Percentiles rank a stretch among this genome's conserved stretches.
Evolutionary conservation across 257 asterid species (phyloP).

Genomic region (Solanum ossicruentum): DNA sequence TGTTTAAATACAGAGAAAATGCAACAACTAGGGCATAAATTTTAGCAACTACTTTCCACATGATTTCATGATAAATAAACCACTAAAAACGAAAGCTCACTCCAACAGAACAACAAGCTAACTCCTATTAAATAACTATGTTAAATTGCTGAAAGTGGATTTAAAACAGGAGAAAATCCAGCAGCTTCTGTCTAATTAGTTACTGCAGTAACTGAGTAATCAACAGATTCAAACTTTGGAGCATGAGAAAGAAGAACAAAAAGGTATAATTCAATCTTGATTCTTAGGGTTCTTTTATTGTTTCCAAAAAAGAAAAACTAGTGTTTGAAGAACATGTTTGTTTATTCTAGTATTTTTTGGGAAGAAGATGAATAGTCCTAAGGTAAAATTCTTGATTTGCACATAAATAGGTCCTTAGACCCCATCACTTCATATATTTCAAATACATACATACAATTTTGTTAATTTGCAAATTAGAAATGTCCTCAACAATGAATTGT

Average conservation of each 20-base stretch:
- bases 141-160: too few species aligned
- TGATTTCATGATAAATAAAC: neutral
- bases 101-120: neutral
- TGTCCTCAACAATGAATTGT: too few species aligned
- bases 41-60: neutral
- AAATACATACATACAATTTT: too few species aligned
- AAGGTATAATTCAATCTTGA: conserved; percentile 16
- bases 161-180: neutral
- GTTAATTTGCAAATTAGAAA: too few species aligned
- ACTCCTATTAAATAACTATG: too few species aligned
- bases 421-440: too few species aligned
- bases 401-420: too few species aligned
- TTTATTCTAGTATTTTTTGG: neutral
- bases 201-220: neutral
- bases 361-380: neutral
- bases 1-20: neutral
- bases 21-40: neutral
- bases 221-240: neutral
- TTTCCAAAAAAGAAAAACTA: too few species aligned
- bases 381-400: neutral
- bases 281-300: neutral
- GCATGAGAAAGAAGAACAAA: neutral
- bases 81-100: neutral
- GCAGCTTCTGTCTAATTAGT: neutral
- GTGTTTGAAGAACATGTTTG: too few species aligned